Percentiles rank a stretch among this genome's conserved stretches.
Evolutionary conservation across 176 grass and related monocot genomes (phyloP).

Genomic region (Chloris gayana): DNA sequence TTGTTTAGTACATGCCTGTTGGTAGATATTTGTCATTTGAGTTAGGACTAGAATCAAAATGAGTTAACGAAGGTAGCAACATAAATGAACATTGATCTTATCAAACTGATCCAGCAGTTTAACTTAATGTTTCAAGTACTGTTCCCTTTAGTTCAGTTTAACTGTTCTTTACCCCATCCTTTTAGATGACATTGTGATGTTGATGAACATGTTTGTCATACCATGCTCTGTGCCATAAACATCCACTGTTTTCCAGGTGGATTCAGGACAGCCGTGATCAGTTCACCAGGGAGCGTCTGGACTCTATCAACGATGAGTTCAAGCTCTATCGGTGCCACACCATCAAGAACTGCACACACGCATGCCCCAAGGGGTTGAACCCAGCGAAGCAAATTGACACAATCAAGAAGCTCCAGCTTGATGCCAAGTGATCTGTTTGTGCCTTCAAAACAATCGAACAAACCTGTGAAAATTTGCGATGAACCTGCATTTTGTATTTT

Average conservation of each 20-base stretch:
- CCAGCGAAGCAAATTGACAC: constrained; percentile 87
- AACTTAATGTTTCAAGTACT: background rate
- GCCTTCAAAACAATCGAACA: background rate
- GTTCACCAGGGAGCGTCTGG: constrained; percentile 91
- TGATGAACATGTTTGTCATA: background rate
- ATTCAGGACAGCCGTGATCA: constrained; percentile 98
- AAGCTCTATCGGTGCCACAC: constrained; percentile 96
- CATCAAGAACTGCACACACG: constrained; percentile 93
- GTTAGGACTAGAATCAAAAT: background rate
- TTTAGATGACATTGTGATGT: background rate
- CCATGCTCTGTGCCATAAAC: constrained; percentile 18
- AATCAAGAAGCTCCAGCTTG: constrained; percentile 91
- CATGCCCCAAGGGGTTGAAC: constrained; percentile 95
- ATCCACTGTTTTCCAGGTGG: constrained; percentile 58
- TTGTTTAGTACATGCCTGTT: background rate
- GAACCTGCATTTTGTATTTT: background rate
- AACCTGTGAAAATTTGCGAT: constrained; percentile 27
- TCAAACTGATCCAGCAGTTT: background rate
- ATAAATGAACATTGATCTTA: background rate
- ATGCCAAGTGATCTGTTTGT: background rate
- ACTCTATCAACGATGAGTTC: constrained; percentile 91
- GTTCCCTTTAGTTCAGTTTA: background rate
- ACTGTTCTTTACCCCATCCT: background rate
- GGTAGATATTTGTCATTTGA: background rate
- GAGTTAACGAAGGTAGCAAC: background rate